These are phyloP conservation scores for Helicostylum pulchrum DNA, from an alignment of 192 early-diverging fungal species.

Conservation along the genomic window DNA sequence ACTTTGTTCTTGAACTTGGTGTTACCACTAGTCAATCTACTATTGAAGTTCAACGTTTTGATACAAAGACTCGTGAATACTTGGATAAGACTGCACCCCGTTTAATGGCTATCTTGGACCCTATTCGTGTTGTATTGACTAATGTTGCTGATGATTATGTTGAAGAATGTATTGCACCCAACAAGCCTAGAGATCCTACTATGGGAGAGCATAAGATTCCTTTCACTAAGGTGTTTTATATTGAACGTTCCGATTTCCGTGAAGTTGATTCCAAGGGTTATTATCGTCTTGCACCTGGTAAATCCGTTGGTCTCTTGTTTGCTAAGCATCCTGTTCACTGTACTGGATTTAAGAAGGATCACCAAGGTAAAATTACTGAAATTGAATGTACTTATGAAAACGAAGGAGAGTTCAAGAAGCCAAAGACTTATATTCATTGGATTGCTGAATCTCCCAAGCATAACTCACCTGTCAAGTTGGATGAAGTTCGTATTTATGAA, in stretches of 20 bases:
- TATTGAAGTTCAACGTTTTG: conserved; percentile 85
- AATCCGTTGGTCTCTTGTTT: conserved; percentile 91
- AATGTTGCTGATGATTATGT: conserved; percentile 84
- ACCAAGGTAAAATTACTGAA: conserved; percentile 78
- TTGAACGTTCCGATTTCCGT: conserved; percentile 95
- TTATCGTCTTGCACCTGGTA: conserved; percentile 89
- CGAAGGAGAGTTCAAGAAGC: conserved; percentile 61
- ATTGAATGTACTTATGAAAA: conserved; percentile 81
- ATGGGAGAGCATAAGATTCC: conserved; percentile 88
- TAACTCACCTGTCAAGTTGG: conserved; percentile 76
- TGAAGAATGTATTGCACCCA: conserved; percentile 80
- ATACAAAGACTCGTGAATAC: conserved; percentile 93
- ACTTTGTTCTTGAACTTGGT: conserved; percentile 93
- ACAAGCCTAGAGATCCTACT: conserved; percentile 83
- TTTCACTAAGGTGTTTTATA: conserved; percentile 91
- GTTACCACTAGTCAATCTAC: conserved; percentile 78
- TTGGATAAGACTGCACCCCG: conserved; percentile 91
- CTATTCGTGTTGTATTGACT: conserved; percentile 83
- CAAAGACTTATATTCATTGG: conserved; percentile 99
- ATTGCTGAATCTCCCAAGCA: conserved; percentile 82
- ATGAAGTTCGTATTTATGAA: conserved; percentile 82
- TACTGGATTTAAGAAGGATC: conserved; percentile 71
- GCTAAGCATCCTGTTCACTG: conserved; percentile 88
- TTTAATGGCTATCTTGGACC: conserved; percentile 87
- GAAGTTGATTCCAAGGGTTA: conserved; percentile 90